Percentiles rank a stretch among this genome's conserved stretches.
Conservation (phyloP, 768 basidiomycete genomes). For the Podaxis mareebaensis region DNA sequence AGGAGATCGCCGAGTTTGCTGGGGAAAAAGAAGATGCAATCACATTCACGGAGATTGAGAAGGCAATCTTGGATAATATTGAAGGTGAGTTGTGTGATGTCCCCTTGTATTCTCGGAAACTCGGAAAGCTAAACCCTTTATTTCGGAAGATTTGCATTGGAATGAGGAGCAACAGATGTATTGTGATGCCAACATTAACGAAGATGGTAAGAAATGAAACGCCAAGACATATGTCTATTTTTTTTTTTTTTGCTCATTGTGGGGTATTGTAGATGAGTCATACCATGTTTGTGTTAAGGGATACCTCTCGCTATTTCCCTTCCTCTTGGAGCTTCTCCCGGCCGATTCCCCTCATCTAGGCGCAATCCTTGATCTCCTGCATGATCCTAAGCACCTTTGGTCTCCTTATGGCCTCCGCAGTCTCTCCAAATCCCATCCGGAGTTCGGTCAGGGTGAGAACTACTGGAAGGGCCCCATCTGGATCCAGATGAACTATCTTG, state of each 20-base stretch:
- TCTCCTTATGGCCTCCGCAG: conserved; percentile 89
- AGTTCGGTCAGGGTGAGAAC: conserved; percentile 91
- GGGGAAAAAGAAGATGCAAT: conserved; percentile 81
- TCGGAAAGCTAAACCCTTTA: neutral
- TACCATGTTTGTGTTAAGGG: conserved; percentile 89
- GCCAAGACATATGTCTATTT: conserved; percentile 4
- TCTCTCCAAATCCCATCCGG: conserved; percentile 82
- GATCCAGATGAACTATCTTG: conserved; percentile 97
- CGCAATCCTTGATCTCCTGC: conserved; percentile 77
- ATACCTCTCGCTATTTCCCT: conserved; percentile 93
- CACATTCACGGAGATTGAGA: conserved; percentile 78
- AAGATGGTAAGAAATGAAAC: conserved; percentile 60
- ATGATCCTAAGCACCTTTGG: conserved; percentile 86
- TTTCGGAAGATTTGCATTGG: conserved; percentile 83
- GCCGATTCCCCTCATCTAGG: conserved; percentile 78
- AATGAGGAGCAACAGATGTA: conserved; percentile 88
- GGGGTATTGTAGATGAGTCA: conserved; percentile 70
- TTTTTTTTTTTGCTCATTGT: conserved; percentile 4
- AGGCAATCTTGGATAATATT: conserved; percentile 81
- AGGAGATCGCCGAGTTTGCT: conserved; percentile 81
- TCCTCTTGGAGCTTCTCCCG: conserved; percentile 80
- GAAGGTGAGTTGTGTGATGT: conserved; percentile 54
- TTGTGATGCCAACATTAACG: conserved; percentile 84
- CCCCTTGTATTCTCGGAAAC: neutral
- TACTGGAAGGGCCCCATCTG: conserved; percentile 98